Percentiles rank a stretch among this genome's conserved stretches.
Conservation (phyloP, 1,139 yeast genomes). For the Scheffersomyces illinoinensis region DNA sequence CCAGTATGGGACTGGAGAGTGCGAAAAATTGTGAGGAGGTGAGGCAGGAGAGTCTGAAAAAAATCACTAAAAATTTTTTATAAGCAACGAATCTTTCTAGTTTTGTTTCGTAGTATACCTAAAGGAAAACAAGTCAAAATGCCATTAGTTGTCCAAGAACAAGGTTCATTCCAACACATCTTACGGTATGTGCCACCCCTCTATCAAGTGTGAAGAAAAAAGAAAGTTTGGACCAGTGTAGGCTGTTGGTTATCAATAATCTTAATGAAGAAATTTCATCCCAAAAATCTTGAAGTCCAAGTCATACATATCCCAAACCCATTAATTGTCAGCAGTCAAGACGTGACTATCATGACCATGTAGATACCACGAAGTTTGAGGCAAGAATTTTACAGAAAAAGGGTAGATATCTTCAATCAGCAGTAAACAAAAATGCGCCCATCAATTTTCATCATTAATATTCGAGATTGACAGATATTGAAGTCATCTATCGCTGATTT, state of each 20-base stretch:
- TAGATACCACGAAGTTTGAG: neutral
- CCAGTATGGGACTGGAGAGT: neutral
- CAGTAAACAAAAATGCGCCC: neutral
- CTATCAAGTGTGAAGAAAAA: neutral
- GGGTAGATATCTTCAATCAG: neutral
- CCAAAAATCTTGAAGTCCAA: neutral
- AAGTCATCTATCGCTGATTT: neutral
- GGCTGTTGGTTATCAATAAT: neutral
- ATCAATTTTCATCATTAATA: neutral
- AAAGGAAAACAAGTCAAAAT: constrained; percentile 48
- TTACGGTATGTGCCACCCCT: constrained; percentile 76
- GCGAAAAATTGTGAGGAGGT: constrained; percentile 9
- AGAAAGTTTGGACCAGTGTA: neutral
- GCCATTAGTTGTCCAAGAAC: constrained; percentile 98
- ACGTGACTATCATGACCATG: neutral
- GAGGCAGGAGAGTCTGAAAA: neutral
- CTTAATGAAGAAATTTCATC: neutral
- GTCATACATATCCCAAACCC: neutral
- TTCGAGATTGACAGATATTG: neutral
- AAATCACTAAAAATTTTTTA: constrained; percentile 9
- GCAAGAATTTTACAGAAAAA: neutral
- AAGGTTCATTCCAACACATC: constrained; percentile 99
- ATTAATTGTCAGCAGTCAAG: neutral
- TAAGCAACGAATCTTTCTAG: constrained; percentile 5
- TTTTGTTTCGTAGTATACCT: constrained; percentile 9